Conservation (phyloP, 495 filamentous ascomycete species). For the Apodospora peruviana region DNA sequence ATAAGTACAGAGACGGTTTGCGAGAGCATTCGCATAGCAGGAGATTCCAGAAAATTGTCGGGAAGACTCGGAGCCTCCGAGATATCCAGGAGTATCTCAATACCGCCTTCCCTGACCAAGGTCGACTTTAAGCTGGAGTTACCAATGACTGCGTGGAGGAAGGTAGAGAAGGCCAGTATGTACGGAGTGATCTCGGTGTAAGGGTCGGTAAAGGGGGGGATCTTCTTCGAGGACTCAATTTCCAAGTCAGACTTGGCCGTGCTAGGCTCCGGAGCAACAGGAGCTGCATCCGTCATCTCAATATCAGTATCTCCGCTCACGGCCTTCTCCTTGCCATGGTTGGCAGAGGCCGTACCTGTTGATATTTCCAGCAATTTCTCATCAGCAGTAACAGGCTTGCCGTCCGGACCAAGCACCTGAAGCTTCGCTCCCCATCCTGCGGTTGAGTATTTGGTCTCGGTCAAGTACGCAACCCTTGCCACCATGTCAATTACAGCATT, state of each 20-base stretch:
- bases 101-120: constrained; percentile 73
- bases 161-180: constrained; percentile 66
- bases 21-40: constrained; percentile 59
- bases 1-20: constrained; percentile 73
- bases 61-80: constrained; percentile 72
- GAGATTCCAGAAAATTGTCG: constrained; percentile 64
- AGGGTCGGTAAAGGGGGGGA: constrained; percentile 1
- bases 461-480: constrained; percentile 65
- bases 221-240: neutral
- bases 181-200: constrained; percentile 59
- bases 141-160: constrained; percentile 70
- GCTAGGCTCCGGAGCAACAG: neutral
- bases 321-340: constrained; percentile 38
- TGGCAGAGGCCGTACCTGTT: neutral
- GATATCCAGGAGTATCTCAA: constrained; percentile 80
- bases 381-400: constrained; percentile 48
- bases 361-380: constrained; percentile 21
- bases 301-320: constrained; percentile 41
- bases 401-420: constrained; percentile 52
- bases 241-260: constrained; percentile 2
- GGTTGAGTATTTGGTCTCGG: constrained; percentile 57
- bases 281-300: constrained; percentile 51
- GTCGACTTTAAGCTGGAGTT: constrained; percentile 68
- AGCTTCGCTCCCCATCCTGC: constrained; percentile 75
- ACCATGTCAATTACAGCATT: constrained; percentile 79